Conservation (phyloP, 2,329 filamentous ascomycete genomes). For the Pestalotiopsis sp. region DNA sequence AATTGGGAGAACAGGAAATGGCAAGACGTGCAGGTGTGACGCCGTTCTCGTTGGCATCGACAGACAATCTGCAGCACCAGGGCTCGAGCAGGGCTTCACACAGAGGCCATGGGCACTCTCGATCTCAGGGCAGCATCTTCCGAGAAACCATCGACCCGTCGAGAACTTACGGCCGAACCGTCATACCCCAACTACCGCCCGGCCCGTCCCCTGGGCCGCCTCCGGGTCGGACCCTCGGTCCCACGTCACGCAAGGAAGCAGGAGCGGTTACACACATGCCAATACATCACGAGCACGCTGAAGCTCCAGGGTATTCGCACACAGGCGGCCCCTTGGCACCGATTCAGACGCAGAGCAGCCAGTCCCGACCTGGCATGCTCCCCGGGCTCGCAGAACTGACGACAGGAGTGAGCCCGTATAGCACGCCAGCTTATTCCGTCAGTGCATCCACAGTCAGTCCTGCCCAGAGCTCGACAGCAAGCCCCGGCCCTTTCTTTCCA, state of each 20-base stretch:
- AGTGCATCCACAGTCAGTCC: constrained; percentile 38
- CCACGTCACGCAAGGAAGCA: constrained; percentile 10
- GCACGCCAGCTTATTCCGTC: constrained; percentile 54
- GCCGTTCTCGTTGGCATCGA: constrained; percentile 70
- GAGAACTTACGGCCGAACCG: constrained; percentile 42
- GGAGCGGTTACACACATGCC: constrained; percentile 22
- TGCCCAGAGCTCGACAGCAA: constrained; percentile 39
- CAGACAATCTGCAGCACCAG: constrained; percentile 42
- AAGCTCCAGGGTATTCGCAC: constrained; percentile 32
- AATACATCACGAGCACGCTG: constrained; percentile 30
- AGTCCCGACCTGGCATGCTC: constrained; percentile 46
- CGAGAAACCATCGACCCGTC: constrained; percentile 43
- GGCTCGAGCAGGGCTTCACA: constrained; percentile 34
- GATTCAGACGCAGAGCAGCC: constrained; percentile 46
- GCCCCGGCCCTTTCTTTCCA: constrained; percentile 41
- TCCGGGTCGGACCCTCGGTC: constrained; percentile 8
- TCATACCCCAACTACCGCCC: constrained; percentile 9
- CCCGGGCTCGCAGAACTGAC: constrained; percentile 64
- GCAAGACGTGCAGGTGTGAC: constrained; percentile 85
- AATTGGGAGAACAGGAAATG: constrained; percentile 92
- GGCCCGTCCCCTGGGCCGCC: constrained; percentile 8
- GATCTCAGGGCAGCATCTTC: constrained; percentile 46
- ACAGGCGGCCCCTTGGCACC: constrained; percentile 47
- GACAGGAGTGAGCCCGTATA: constrained; percentile 62
- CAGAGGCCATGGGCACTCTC: constrained; percentile 39